Conservation (phyloP, 2,329 filamentous ascomycete genomes). For the Cytospora chrysosperma region DNA sequence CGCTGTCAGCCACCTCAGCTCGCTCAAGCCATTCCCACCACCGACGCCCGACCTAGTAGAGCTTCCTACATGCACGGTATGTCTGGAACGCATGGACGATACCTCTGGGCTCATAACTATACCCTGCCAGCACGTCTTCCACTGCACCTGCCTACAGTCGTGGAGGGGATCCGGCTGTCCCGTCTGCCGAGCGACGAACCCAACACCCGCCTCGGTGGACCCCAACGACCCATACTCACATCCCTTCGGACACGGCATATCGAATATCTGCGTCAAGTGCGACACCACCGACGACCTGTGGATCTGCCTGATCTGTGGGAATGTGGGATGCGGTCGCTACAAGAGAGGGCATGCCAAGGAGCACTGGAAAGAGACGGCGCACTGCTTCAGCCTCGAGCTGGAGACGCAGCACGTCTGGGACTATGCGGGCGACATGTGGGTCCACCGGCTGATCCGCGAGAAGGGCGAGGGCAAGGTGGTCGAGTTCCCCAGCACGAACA, state of each 20-base stretch:
- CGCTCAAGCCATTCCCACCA: slow-evolving; percentile 59
- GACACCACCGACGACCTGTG: slow-evolving; percentile 81
- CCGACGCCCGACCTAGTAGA: slow-evolving; percentile 83
- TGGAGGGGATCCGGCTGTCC: slow-evolving; percentile 95
- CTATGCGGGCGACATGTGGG: slow-evolving; percentile 92
- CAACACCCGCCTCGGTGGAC: slow-evolving; percentile 40
- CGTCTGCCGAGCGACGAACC: slow-evolving; percentile 83
- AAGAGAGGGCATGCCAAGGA: slow-evolving; percentile 91
- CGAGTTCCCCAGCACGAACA: slow-evolving; percentile 65
- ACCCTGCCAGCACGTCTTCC: slow-evolving; percentile 95
- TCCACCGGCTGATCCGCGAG: slow-evolving; percentile 90
- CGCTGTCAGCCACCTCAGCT: slow-evolving; percentile 39
- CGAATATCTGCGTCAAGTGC: slow-evolving; percentile 78
- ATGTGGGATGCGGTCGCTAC: slow-evolving; percentile 90
- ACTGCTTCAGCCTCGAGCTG: slow-evolving; percentile 91
- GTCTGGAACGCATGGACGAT: slow-evolving; percentile 96
- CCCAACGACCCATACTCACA: slow-evolving; percentile 49
- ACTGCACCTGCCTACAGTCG: slow-evolving; percentile 92
- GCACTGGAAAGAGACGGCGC: slow-evolving; percentile 85
- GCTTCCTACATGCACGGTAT: slow-evolving; percentile 93
- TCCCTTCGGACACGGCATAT: slow-evolving; percentile 58
- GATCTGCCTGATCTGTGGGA: slow-evolving; percentile 93
- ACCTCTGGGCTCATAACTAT: slow-evolving; percentile 94
- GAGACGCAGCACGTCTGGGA: slow-evolving; percentile 97
- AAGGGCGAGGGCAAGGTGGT: slow-evolving; percentile 92